Conservation (phyloP, 1,284 basidiomycete genomes). For the Apiotrichum montevideense region DNA sequence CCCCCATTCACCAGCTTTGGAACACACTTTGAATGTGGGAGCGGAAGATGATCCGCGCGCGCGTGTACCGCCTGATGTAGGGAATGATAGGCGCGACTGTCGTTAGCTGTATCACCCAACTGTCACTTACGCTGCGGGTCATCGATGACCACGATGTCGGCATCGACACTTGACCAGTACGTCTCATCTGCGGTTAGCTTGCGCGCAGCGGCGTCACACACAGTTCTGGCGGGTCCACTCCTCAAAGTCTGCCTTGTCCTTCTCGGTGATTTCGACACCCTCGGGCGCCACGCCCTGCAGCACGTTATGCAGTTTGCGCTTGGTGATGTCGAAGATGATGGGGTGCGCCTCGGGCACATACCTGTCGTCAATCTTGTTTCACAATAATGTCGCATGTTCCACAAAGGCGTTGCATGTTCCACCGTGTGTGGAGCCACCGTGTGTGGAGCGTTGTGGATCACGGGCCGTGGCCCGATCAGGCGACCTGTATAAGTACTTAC, state of each 20-base stretch:
- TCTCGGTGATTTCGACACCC: slow-evolving; percentile 64
- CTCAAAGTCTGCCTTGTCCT: slow-evolving; percentile 65
- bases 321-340: slow-evolving; percentile 78
- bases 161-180: slow-evolving; percentile 62
- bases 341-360: slow-evolving; percentile 76
- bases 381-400: not conserved
- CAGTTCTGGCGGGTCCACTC: slow-evolving; percentile 67
- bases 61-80: slow-evolving; percentile 69
- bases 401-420: too few relatives aligned
- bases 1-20: not conserved
- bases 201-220: slow-evolving; percentile 10
- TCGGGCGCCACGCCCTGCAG: slow-evolving; percentile 64
- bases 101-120: slow-evolving; percentile 1
- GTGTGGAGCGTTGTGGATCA: too few relatives aligned
- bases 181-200: slow-evolving; percentile 49
- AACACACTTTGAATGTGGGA: slow-evolving; percentile 80
- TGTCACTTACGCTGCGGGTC: slow-evolving; percentile 45
- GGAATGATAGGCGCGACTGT: slow-evolving; percentile 66
- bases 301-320: slow-evolving; percentile 61
- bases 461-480: too few relatives aligned
- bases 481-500: slow-evolving; percentile 47
- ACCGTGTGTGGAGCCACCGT: too few relatives aligned
- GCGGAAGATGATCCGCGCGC: slow-evolving; percentile 76
- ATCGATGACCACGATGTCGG: slow-evolving; percentile 61
- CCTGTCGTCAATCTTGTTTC: slow-evolving; percentile 47